phyloP scores from a whole-genome alignment of 73 alveolate genomes.

The Breviolum minutum region DNA sequence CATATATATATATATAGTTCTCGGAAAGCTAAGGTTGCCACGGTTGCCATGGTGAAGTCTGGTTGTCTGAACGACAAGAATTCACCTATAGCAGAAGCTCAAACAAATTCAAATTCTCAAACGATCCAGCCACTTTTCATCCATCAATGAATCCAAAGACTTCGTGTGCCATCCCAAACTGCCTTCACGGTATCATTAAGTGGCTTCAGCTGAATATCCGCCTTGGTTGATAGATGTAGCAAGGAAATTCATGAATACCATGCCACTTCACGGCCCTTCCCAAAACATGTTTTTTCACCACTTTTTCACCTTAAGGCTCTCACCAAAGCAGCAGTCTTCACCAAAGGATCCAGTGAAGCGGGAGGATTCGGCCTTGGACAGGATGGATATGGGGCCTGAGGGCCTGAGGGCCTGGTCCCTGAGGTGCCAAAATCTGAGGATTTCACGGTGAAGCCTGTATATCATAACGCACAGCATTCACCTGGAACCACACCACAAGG shows the following conservation, averaged over 20 bases:
- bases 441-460: constrained; percentile 21
- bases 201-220: constrained; percentile 34
- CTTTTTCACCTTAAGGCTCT: background rate
- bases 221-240: background rate
- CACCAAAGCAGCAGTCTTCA: constrained; percentile 21
- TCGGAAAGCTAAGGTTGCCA: no score
- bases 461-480: constrained; percentile 26
- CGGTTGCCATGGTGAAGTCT: no score
- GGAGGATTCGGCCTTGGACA: constrained; percentile 5
- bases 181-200: constrained; percentile 3
- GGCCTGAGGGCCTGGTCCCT: no score
- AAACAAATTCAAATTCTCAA: no score
- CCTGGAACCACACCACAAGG: background rate
- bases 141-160: no score
- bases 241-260: background rate
- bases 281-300: no score
- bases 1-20: no score
- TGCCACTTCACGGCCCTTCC: no score
- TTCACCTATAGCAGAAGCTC: no score
- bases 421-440: background rate
- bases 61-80: no score
- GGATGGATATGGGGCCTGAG: background rate
- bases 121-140: no score
- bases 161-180: no score
- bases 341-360: constrained; percentile 35